Percentiles rank a stretch among this genome's conserved stretches.
These are phyloP conservation scores for Hemisphaericaspora xylanilytica DNA, from an alignment of 1,139 yeast species.

Conservation along the genomic window DNA sequence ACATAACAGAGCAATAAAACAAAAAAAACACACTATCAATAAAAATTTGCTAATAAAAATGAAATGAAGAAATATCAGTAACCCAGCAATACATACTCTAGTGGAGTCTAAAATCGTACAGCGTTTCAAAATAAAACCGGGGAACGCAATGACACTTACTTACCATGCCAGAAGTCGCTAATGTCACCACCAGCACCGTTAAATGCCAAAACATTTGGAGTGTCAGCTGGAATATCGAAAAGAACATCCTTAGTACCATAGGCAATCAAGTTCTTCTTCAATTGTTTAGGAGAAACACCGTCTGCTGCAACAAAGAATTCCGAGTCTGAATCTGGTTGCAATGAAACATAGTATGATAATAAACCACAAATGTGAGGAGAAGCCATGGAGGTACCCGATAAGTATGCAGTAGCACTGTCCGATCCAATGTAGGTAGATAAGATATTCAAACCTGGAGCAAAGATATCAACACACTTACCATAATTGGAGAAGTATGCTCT, in stretches of 20 bases:
- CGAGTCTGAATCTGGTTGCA: slow-evolving; percentile 62
- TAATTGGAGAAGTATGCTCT: slow-evolving; percentile 44
- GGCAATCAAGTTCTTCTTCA: slow-evolving; percentile 82
- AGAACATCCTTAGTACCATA: slow-evolving; percentile 73
- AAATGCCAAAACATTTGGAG: slow-evolving; percentile 87
- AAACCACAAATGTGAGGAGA: slow-evolving; percentile 45
- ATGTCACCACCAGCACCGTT: slow-evolving; percentile 91
- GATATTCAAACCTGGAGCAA: slow-evolving; percentile 46
- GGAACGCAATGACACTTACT: slow-evolving; percentile 1
- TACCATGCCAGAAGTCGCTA: slow-evolving; percentile 62
- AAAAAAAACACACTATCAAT: no score
- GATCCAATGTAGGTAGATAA: slow-evolving; percentile 40
- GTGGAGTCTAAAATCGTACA: no score
- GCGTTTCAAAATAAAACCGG: no score
- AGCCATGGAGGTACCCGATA: slow-evolving; percentile 49
- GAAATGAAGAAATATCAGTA: no score
- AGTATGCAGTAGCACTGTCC: slow-evolving; percentile 53
- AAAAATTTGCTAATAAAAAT: no score
- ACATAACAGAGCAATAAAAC: no score
- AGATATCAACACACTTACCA: slow-evolving; percentile 45
- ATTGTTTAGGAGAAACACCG: slow-evolving; percentile 75
- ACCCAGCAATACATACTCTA: no score
- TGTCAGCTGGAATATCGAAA: slow-evolving; percentile 70
- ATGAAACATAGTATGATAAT: slow-evolving; percentile 40
- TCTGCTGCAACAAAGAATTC: slow-evolving; percentile 59